Evolutionary conservation across 352 stramenopile genomes (phyloP).

Genomic region (Globisporangium mamillatum): DNA sequence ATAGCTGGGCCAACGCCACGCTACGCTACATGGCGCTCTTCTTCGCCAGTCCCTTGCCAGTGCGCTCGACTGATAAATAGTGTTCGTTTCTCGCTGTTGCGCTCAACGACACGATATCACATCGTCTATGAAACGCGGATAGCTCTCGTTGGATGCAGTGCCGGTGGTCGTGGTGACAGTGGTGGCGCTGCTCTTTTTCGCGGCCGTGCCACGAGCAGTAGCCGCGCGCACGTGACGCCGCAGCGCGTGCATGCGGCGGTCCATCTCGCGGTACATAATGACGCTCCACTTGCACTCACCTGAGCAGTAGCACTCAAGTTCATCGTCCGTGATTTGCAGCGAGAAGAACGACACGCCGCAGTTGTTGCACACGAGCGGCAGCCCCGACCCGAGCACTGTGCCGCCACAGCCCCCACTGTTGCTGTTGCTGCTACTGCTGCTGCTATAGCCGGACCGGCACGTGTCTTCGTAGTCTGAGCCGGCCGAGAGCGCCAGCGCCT

Average conservation of each 20-base stretch:
- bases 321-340: conserved; percentile 55
- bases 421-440: conserved; percentile 6
- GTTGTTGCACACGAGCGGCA: conserved; percentile 79
- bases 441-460: conserved; percentile 10
- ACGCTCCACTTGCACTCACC: conserved; percentile 89
- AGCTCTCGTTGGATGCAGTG: conserved; percentile 15
- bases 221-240: conserved; percentile 23
- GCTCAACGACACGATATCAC: conserved; percentile 34
- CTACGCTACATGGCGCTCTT: not conserved
- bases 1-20: not conserved
- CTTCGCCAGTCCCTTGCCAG: not conserved
- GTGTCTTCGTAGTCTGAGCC: conserved; percentile 26
- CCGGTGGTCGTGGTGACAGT: not conserved
- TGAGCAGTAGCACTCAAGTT: conserved; percentile 81
- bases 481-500: conserved; percentile 34
- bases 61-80: conserved; percentile 20
- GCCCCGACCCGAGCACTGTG: conserved; percentile 38
- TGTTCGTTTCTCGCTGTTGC: not conserved
- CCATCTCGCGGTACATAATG: conserved; percentile 84
- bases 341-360: conserved; percentile 84
- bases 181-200: not conserved
- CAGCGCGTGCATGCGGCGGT: conserved; percentile 57
- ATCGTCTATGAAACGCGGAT: conserved; percentile 25
- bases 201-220: not conserved
- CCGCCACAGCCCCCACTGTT: not conserved